phyloP scores from a whole-genome alignment of 75 land plant species.

The Isoetes taiwanensis region DNA sequence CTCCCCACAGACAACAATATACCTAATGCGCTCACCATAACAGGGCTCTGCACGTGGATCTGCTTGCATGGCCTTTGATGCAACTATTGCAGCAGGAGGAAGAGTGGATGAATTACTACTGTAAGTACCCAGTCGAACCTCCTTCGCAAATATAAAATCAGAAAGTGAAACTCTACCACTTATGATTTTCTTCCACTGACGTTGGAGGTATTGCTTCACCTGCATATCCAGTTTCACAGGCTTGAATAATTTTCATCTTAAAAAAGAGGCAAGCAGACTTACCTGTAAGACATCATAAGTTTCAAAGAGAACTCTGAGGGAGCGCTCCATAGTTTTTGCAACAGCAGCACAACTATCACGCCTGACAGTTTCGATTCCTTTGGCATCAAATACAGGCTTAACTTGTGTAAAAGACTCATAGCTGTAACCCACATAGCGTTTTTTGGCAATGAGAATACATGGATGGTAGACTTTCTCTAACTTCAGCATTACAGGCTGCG shows the following conservation, averaged over 20 bases:
- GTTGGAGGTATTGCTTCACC: slow-evolving; percentile 70
- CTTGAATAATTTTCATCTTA: neutral
- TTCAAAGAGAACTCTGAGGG: slow-evolving; percentile 66
- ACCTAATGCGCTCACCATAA: slow-evolving; percentile 80
- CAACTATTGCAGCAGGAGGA: slow-evolving; percentile 94
- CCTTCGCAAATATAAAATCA: slow-evolving; percentile 93
- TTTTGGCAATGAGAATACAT: slow-evolving; percentile 86
- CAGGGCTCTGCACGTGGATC: slow-evolving; percentile 90
- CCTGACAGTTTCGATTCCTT: slow-evolving; percentile 94
- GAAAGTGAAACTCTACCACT: slow-evolving; percentile 60
- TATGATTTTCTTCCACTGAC: slow-evolving; percentile 84
- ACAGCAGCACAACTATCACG: slow-evolving; percentile 94
- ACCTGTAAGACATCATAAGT: slow-evolving; percentile 56
- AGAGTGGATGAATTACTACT: slow-evolving; percentile 48
- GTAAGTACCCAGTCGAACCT: slow-evolving; percentile 89
- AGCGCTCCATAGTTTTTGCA: slow-evolving; percentile 67
- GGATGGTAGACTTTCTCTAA: slow-evolving; percentile 92
- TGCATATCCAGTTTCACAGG: slow-evolving; percentile 8
- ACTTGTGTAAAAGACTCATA: slow-evolving; percentile 63
- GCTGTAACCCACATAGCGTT: slow-evolving; percentile 94
- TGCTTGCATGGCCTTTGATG: slow-evolving; percentile 72
- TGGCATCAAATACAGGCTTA: slow-evolving; percentile 80
- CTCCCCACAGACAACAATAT: slow-evolving; percentile 82
- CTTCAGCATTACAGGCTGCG: slow-evolving; percentile 78
- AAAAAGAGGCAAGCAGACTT: slow-evolving; percentile 8